Conservation (phyloP, 2,329 filamentous ascomycete species). For the Chalaropsis ovoidea region DNA sequence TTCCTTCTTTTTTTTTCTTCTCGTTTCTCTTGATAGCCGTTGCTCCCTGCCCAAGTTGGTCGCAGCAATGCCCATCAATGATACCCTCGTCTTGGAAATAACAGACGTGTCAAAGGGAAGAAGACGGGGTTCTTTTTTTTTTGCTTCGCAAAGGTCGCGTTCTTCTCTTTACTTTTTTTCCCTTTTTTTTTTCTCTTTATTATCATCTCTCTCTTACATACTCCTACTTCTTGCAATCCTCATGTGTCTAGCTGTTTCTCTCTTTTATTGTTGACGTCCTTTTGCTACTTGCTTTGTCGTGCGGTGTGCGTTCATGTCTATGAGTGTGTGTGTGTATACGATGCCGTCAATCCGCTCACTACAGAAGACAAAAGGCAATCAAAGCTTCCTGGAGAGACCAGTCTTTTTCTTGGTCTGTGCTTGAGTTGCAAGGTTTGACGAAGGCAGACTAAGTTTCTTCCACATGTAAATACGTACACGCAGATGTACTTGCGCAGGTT, state of each 20-base stretch:
- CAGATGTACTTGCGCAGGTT: too few relatives aligned
- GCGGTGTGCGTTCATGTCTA: background rate
- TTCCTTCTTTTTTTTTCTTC: slow-evolving; percentile 17
- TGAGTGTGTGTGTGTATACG: background rate
- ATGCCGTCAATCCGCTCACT: too few relatives aligned
- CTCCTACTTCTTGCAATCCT: slow-evolving; percentile 6
- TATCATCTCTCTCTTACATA: slow-evolving; percentile 14
- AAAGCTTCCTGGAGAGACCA: too few relatives aligned
- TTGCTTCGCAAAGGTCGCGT: slow-evolving; percentile 13
- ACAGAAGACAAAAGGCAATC: too few relatives aligned
- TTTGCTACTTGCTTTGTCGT: background rate
- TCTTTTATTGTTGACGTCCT: slow-evolving; percentile 8
- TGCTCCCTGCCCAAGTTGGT: slow-evolving; percentile 14
- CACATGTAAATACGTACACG: too few relatives aligned
- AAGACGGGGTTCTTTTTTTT: slow-evolving; percentile 8
- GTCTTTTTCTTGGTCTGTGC: too few relatives aligned
- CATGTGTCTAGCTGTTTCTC: slow-evolving; percentile 10
- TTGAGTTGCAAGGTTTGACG: too few relatives aligned
- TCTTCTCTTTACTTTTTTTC: slow-evolving; percentile 11
- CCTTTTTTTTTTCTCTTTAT: slow-evolving; percentile 10
- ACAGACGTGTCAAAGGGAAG: slow-evolving; percentile 18
- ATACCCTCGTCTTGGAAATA: slow-evolving; percentile 20
- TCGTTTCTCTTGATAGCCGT: slow-evolving; percentile 15
- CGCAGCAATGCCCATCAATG: slow-evolving; percentile 16
- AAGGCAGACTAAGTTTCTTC: too few relatives aligned